Evolutionary conservation across 176 grass and related monocot genomes (phyloP), one percentile per base, ranked within the genome.

Genomic region (Hordeum marinum): DNA sequence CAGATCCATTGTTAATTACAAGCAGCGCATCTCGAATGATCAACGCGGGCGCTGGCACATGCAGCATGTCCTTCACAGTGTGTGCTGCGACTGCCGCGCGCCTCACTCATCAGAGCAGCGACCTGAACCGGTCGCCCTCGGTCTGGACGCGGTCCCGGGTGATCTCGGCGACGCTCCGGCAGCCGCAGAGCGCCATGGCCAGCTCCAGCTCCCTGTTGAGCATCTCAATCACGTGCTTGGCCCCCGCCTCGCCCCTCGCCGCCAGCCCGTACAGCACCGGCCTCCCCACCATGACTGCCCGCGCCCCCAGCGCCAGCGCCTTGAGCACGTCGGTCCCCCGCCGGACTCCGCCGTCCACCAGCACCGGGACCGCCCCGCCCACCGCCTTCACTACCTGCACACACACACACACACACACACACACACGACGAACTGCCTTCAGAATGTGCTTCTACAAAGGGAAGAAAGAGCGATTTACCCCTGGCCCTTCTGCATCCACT

Each of bases 271-370:
- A 98, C 6, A 93, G 17, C 59, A 95, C 88, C 58, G 91, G 95
- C 41, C 95, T 80, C 8, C 95, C 95, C 17, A 97, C 95, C 92
- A 93, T 88, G 21, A 98, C 91, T 39, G 87, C 89, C 40, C 54
- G 83, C 11, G 93, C 95, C 27, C 91, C 93, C 34, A 98, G 95
- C 26, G 93, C 92, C 80, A 98, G 81, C 59, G 95, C 95, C 81
- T 98, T 93, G 73, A 98, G 75, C 9, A 98, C 85, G 75, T 95
- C 95, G 6, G 93, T 93, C 43, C 91, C 95, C 9, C 90, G 93
- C 79, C 96, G 89, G 83, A 98, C 11, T 31, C 96, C 96, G 25
- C 96, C 93, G 54, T 95, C 93, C 55, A 98, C 79, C 77, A 98
- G 82, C 61, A 98, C 95, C 5, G 91, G 96, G 34, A 98, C 65